These are phyloP conservation scores for Phallus indusiatus DNA, from an alignment of 768 basidiomycete species.

Conservation along the genomic window DNA sequence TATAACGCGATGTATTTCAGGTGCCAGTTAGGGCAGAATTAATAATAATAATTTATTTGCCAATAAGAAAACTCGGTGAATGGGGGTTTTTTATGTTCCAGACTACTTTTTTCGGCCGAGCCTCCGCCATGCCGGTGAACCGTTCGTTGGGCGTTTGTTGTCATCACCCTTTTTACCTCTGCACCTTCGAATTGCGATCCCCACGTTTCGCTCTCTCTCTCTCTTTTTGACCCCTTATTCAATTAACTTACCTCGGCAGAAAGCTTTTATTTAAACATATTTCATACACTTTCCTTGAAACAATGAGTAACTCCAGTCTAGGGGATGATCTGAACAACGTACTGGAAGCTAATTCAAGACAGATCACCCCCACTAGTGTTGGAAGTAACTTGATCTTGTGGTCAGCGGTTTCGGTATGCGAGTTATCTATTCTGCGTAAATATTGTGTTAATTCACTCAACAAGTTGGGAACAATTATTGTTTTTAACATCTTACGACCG, in stretches of 20 bases:
- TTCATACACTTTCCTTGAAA: background rate
- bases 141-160: background rate
- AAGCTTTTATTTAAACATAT: background rate
- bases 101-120: no score
- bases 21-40: no score
- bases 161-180: background rate
- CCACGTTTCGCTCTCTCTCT: background rate
- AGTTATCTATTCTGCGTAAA: background rate
- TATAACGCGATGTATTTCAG: no score
- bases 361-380: slow-evolving; percentile 74
- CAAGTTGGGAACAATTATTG: slow-evolving; percentile 55
- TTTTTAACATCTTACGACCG: slow-evolving; percentile 82
- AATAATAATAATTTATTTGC: no score
- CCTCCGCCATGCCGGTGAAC: no score
- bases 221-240: background rate
- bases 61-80: no score
- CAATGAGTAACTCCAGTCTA: background rate
- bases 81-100: no score
- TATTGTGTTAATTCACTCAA: slow-evolving; percentile 7
- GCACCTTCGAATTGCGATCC: background rate
- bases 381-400: slow-evolving; percentile 70
- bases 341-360: slow-evolving; percentile 34
- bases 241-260: background rate
- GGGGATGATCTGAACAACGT: slow-evolving; percentile 10
- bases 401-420: slow-evolving; percentile 58